Evolutionary conservation across 2,329 filamentous ascomycete species (phyloP).

Genomic region (Pseudogymnoascus sp.): DNA sequence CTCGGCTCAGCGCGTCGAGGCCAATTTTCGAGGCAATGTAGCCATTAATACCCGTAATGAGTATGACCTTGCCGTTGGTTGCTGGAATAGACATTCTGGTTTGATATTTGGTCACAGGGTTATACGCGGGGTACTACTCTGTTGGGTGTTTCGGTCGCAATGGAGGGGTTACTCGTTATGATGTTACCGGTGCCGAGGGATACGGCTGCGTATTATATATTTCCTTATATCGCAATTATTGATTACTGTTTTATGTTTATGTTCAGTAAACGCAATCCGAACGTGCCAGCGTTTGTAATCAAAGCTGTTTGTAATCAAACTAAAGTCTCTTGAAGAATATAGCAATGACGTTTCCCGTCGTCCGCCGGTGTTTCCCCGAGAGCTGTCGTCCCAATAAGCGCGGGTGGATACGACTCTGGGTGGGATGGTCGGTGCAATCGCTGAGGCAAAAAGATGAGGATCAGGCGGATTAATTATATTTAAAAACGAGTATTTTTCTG

Average conservation of each 20-base stretch:
- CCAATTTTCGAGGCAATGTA: constrained; percentile 26
- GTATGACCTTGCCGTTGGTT: constrained; percentile 23
- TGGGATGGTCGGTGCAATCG: background rate
- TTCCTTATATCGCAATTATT: background rate
- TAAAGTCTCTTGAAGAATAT: background rate
- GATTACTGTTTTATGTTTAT: background rate
- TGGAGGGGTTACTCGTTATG: background rate
- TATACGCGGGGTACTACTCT: background rate
- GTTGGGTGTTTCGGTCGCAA: background rate
- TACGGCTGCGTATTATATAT: background rate
- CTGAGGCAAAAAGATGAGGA: background rate
- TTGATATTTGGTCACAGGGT: constrained; percentile 11
- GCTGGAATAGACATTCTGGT: constrained; percentile 20
- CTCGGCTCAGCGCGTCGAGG: constrained; percentile 20
- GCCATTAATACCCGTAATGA: constrained; percentile 30
- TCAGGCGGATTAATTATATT: background rate
- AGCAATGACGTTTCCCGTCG: background rate
- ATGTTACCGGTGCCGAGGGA: background rate
- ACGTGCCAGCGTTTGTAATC: background rate
- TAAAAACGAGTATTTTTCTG: background rate
- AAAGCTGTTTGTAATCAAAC: background rate
- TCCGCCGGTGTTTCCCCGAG: background rate
- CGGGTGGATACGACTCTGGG: background rate
- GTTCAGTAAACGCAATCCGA: background rate
- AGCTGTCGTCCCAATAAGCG: background rate